phyloP scores from a whole-genome alignment of 306 rosid species.

The Cucumis cinereus region DNA sequence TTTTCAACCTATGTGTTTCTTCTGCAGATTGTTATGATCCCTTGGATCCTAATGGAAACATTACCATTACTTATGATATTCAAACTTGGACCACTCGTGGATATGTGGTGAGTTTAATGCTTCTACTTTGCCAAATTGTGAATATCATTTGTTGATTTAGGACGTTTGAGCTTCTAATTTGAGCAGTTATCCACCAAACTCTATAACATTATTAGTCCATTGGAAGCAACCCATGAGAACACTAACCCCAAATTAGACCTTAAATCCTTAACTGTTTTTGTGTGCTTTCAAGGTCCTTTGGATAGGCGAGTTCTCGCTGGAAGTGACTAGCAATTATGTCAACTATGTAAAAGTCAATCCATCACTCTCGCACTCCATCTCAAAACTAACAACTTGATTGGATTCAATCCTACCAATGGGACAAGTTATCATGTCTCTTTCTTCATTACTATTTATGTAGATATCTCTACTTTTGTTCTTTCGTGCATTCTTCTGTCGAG shows the following conservation, averaged over 20 bases:
- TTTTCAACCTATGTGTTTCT: neutral
- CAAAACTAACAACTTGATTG: neutral
- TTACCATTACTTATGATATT: constrained; percentile 56
- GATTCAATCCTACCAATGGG: neutral
- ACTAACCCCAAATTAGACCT: neutral
- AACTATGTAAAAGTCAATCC: neutral
- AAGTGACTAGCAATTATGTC: neutral
- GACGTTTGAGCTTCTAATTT: neutral
- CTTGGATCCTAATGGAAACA: constrained; percentile 66
- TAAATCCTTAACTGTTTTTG: neutral
- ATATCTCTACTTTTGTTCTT: neutral
- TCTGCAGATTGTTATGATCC: constrained; percentile 78
- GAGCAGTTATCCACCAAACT: neutral
- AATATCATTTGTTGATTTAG: neutral
- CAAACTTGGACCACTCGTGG: constrained; percentile 39
- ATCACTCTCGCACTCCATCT: neutral
- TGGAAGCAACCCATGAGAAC: neutral
- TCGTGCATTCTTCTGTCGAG: neutral
- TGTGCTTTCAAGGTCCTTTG: neutral
- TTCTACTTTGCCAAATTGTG: neutral
- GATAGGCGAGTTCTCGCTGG: neutral
- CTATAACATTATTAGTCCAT: neutral
- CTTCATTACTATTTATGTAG: neutral
- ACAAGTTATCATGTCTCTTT: neutral
- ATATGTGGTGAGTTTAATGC: constrained; percentile 44